These are phyloP conservation scores for Thelephora terrestris DNA, from an alignment of 1,284 basidiomycete species.

Conservation along the genomic window DNA sequence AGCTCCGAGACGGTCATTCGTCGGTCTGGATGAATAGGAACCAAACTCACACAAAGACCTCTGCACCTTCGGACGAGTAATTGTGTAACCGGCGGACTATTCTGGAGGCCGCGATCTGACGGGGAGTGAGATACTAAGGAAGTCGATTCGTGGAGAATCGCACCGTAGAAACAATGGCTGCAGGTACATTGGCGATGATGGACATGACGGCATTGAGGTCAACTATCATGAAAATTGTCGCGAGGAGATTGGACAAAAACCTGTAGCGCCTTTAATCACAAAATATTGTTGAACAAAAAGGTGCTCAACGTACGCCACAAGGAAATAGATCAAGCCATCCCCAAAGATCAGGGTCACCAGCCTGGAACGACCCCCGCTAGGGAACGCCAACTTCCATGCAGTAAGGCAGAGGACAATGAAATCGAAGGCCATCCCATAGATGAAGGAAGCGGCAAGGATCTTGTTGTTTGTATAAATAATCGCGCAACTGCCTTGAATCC, in stretches of 20 bases:
- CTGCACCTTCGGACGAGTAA: constrained; percentile 39
- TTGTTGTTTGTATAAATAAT: constrained; percentile 47
- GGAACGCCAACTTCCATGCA: constrained; percentile 39
- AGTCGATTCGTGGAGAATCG: constrained; percentile 11
- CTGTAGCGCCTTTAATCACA: constrained; percentile 22
- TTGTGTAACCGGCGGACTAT: constrained; percentile 57
- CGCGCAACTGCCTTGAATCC: constrained; percentile 40
- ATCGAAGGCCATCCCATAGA: constrained; percentile 26
- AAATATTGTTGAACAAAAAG: constrained; percentile 2
- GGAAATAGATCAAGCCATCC: constrained; percentile 65
- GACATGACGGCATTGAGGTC: constrained; percentile 67
- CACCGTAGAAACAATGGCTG: constrained; percentile 57
- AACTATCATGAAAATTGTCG: constrained; percentile 50
- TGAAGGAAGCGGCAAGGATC: constrained; percentile 37
- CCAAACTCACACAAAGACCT: constrained; percentile 42
- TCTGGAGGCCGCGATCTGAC: constrained; percentile 61
- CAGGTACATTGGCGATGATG: constrained; percentile 65
- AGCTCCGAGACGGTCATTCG: constrained; percentile 8
- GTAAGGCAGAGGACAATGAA: constrained; percentile 21
- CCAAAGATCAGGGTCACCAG: constrained; percentile 57
- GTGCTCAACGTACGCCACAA: constrained; percentile 47
- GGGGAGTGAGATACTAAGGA: neutral
- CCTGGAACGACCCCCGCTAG: constrained; percentile 32
- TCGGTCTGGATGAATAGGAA: neutral
- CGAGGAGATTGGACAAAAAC: constrained; percentile 55